Evolutionary conservation across 2,329 filamentous ascomycete genomes (phyloP).

Genomic region (Exophiala spinifera): DNA sequence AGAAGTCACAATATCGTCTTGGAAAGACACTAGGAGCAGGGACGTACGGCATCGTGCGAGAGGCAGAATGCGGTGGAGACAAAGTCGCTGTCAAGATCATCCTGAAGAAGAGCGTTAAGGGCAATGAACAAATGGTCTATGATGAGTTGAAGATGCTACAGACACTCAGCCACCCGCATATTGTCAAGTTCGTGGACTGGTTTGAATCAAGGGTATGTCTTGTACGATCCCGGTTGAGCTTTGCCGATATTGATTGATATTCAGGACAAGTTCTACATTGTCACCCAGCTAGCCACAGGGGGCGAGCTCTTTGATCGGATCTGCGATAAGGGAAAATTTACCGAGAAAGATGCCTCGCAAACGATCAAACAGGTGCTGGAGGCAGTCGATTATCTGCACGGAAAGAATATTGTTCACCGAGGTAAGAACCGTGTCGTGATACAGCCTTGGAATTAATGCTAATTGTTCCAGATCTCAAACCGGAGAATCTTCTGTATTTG

Average conservation of each 20-base stretch:
- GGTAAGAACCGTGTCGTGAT: slow-evolving; percentile 53
- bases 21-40: slow-evolving; percentile 91
- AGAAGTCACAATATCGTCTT: slow-evolving; percentile 94
- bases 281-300: slow-evolving; percentile 91
- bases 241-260: slow-evolving; percentile 4
- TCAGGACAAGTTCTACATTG: slow-evolving; percentile 99
- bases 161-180: slow-evolving; percentile 85
- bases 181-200: slow-evolving; percentile 97
- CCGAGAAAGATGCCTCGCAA: slow-evolving; percentile 93
- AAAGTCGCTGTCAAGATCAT: slow-evolving; percentile 99
- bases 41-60: slow-evolving; percentile 96
- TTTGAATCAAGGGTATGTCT: slow-evolving; percentile 85
- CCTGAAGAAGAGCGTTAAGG: slow-evolving; percentile 97
- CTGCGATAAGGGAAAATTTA: slow-evolving; percentile 96
- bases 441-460: slow-evolving; percentile 9
- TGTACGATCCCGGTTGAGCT: not conserved
- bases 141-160: slow-evolving; percentile 95
- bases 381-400: slow-evolving; percentile 90
- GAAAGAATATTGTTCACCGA: slow-evolving; percentile 93
- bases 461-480: slow-evolving; percentile 74
- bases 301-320: slow-evolving; percentile 98
- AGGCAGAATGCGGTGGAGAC: slow-evolving; percentile 79
- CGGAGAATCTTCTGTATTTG: slow-evolving; percentile 93
- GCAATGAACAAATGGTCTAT: slow-evolving; percentile 97
- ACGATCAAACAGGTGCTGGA: slow-evolving; percentile 92